Base-by-base conservation (phyloP, 2,329 filamentous ascomycete genomes). In the Venturia oleaginea region DNA sequence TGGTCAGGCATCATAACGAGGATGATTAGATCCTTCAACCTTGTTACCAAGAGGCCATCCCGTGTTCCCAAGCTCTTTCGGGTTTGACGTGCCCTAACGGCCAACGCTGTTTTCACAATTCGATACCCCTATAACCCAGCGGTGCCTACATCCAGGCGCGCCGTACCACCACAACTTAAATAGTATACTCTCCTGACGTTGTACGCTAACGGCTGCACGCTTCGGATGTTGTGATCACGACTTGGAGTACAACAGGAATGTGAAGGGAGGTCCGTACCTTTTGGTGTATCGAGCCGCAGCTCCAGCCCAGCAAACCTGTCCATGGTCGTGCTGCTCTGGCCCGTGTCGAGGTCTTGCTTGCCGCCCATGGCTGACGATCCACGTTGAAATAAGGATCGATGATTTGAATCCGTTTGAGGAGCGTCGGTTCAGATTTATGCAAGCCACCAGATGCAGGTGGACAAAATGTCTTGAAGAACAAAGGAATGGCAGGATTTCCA, bases 221-320 rank as follows among this genome's bases (percentile, higher is more conserved):
- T 55, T 13, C 48, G 5, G 48, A n/a, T n/a, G 7, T n/a, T 32
- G 48, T 55, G 5, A 55, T 27, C 43, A 57, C 30, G 38, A 38
- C 34, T 2, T 54, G 43, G 37, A 65, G 48, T 19, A 19, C 48
- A 11, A 55, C 17, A 51, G 48, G 5, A 19, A 17, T n/a, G 11
- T 17, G 48, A 30, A 55, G 24, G 48, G 13, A 55, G 48, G 24
- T 30, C 7, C 32, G 63, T 67, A 82, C 80, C 80, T 80, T 83
- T 83, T 17, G 80, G 80, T 22, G 81, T 83, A 65, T 81, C 73
- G 63, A 75, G 71, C 48, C 79, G 71, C 46, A 83, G 74, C 30
- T 76, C 66, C 22, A 84, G 68, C 63, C 73, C 71, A 24, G 75
- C 70, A 64, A 75, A 76, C 37, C 64, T 54, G 4, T 42, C 27